Evolutionary conservation across 1,284 basidiomycete species (phyloP).

Genomic region (Anthracocystis setariae): DNA sequence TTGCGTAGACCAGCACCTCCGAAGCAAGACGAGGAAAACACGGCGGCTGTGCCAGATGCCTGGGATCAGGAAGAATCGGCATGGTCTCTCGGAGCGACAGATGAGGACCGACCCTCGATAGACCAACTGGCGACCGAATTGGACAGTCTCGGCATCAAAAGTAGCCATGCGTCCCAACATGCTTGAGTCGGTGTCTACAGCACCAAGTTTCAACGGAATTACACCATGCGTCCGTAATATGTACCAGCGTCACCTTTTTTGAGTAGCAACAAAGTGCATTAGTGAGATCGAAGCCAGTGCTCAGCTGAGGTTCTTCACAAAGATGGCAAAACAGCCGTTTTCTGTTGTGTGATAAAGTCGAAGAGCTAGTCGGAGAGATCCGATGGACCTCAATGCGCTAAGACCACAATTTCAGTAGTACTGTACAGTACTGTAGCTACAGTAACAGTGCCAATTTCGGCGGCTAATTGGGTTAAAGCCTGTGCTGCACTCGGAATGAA

Average conservation of each 20-base stretch:
- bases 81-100: not conserved
- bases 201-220: not conserved
- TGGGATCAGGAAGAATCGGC: slow-evolving; percentile 6
- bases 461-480: too few relatives aligned
- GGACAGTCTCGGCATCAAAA: slow-evolving; percentile 17
- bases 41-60: slow-evolving; percentile 7
- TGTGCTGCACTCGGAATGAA: not conserved
- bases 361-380: not conserved
- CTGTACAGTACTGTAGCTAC: too few relatives aligned
- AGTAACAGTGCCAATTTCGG: too few relatives aligned
- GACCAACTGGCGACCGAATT: slow-evolving; percentile 22
- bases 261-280: not conserved
- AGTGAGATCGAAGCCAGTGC: not conserved
- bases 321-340: too few relatives aligned
- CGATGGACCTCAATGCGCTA: not conserved
- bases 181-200: not conserved
- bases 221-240: too few relatives aligned
- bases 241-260: too few relatives aligned
- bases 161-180: slow-evolving; percentile 2
- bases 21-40: not conserved
- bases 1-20: slow-evolving; percentile 18
- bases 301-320: too few relatives aligned
- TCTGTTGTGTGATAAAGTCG: not conserved
- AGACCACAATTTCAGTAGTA: not conserved
- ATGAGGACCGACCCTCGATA: not conserved